phyloP scores from a whole-genome alignment of 441 rosid species.

The Codiaeum variegatum region DNA sequence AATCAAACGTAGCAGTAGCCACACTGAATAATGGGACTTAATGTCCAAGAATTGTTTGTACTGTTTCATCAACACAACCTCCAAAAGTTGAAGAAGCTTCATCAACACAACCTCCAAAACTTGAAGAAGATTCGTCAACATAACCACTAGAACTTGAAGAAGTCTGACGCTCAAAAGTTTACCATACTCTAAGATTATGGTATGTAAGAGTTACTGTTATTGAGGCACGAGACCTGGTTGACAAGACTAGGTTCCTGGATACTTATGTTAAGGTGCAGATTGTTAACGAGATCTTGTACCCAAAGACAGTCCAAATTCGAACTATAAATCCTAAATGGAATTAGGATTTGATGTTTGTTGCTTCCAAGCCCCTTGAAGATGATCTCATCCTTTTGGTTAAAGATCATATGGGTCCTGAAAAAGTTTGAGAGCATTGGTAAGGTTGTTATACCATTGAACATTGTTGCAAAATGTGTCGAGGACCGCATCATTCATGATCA shows the following conservation, averaged over 20 bases:
- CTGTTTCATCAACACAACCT: conserved; percentile 48
- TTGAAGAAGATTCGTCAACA: too few relatives aligned
- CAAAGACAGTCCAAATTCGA: conserved; percentile 51
- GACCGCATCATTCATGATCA: conserved; percentile 44
- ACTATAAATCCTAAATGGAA: conserved; percentile 70
- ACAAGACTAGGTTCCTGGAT: conserved; percentile 59
- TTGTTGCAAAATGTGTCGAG: conserved; percentile 60
- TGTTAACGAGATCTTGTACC: conserved; percentile 63
- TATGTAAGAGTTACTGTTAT: conserved; percentile 75
- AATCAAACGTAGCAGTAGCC: conserved; percentile 12
- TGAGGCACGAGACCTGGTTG: conserved; percentile 86
- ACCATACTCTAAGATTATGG: conserved; percentile 92
- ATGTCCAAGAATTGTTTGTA: conserved; percentile 33
- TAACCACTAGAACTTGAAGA: too few relatives aligned
- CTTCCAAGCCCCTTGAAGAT: conserved; percentile 90
- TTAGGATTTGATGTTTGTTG: conserved; percentile 81
- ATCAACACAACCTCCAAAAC: conserved; percentile 49
- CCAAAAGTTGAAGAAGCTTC: conserved; percentile 80
- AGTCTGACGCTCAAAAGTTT: conserved; percentile 86
- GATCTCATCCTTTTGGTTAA: conserved; percentile 59
- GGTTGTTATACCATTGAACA: conserved; percentile 48
- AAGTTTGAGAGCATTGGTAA: conserved; percentile 74
- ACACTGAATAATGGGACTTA: conserved; percentile 34
- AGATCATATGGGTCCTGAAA: conserved; percentile 58
- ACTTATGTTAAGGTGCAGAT: conserved; percentile 65